Conservation (phyloP, 306 rosid genomes). For the Quercus gilva region DNA sequence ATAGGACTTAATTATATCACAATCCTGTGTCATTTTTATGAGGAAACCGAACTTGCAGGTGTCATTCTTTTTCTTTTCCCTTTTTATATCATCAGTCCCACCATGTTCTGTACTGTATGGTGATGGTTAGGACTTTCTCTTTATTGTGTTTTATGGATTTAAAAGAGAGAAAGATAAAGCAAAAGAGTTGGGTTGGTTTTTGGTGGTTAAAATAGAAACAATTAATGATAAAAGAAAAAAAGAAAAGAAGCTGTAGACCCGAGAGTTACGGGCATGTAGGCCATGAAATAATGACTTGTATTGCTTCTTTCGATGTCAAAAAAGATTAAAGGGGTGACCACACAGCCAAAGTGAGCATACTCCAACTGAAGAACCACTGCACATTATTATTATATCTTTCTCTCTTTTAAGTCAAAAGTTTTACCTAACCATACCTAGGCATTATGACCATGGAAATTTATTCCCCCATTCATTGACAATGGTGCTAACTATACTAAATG, state of each 20-base stretch:
- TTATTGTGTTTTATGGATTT: background rate
- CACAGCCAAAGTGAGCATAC: background rate
- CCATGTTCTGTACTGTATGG: background rate
- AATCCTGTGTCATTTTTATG: too few species aligned
- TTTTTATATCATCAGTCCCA: background rate
- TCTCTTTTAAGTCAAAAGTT: background rate
- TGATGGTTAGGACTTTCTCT: background rate
- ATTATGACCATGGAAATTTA: background rate
- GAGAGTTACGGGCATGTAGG: conserved; percentile 29
- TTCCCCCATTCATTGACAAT: background rate
- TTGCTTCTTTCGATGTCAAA: conserved; percentile 20
- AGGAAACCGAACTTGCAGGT: too few species aligned
- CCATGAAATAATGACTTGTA: conserved; percentile 5
- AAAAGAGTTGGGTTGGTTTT: background rate
- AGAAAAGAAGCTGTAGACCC: background rate
- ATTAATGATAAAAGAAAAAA: background rate
- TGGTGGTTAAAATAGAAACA: too few species aligned
- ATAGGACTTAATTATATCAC: too few species aligned
- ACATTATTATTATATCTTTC: background rate
- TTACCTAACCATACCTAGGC: background rate
- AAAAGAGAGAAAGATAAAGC: background rate
- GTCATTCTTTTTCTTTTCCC: background rate
- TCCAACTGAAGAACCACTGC: background rate
- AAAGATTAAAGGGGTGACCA: conserved; percentile 9
- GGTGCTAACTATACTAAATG: background rate